These are phyloP conservation scores for Geranium brycei DNA, from an alignment of 345 rosid species.

Conservation along the genomic window DNA sequence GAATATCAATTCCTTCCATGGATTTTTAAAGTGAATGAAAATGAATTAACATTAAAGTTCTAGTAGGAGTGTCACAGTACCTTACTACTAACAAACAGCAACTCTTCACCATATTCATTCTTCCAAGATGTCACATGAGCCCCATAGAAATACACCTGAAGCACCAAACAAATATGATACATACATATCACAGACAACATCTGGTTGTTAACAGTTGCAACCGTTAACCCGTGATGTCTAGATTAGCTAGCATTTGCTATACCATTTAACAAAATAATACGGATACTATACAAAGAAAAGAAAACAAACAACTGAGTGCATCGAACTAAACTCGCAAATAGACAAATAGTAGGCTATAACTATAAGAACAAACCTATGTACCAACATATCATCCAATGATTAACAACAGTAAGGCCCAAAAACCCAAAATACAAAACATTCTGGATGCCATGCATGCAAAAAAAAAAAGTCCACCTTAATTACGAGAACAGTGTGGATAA, in stretches of 20 bases:
- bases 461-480: too few relatives aligned
- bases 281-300: not conserved
- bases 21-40: not conserved
- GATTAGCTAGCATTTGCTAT: not conserved
- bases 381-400: too few relatives aligned
- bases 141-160: conserved; percentile 75
- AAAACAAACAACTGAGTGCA: not conserved
- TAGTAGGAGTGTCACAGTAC: not conserved
- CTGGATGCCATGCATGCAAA: too few relatives aligned
- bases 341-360: not conserved
- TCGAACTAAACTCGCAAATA: not conserved
- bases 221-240: not conserved
- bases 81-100: conserved; percentile 14
- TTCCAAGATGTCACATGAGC: conserved; percentile 94
- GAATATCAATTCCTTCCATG: not conserved
- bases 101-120: conserved; percentile 69
- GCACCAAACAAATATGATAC: conserved; percentile 5
- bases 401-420: not conserved
- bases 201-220: not conserved
- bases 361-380: not conserved
- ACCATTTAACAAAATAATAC: not conserved
- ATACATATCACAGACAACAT: not conserved
- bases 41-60: not conserved
- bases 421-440: not conserved
- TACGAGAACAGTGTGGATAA: too few relatives aligned